Evolutionary conservation across 306 rosid genomes (phyloP).

Genomic region (Benincasa hispida): DNA sequence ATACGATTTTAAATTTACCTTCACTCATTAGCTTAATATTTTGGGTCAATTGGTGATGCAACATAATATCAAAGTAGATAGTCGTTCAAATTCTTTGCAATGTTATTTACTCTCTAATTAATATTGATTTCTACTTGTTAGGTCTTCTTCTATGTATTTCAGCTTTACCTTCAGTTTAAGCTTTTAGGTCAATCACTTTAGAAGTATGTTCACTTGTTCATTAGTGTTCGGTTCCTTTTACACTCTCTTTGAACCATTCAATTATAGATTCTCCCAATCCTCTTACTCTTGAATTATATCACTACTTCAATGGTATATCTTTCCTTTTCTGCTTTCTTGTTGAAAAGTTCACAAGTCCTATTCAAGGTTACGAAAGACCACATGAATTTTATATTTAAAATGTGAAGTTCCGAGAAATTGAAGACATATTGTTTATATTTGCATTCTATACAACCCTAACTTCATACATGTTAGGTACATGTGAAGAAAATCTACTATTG

Average conservation of each 20-base stretch:
- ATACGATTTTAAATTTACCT: too few species aligned
- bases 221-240: neutral
- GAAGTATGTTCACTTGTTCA: neutral
- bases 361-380: neutral
- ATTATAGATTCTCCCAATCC: neutral
- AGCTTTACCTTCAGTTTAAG: too few species aligned
- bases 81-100: too few species aligned
- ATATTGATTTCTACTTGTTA: too few species aligned
- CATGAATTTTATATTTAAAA: neutral
- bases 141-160: too few species aligned
- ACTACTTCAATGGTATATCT: too few species aligned
- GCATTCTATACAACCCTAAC: neutral
- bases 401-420: neutral
- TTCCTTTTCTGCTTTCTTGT: neutral
- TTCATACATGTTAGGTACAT: neutral
- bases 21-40: too few species aligned
- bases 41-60: too few species aligned
- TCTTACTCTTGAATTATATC: neutral
- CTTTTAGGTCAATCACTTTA: too few species aligned
- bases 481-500: neutral
- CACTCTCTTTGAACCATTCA: neutral
- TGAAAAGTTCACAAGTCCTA: neutral
- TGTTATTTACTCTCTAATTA: too few species aligned
- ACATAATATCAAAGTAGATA: too few species aligned
- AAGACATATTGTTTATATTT: neutral